Conservation (phyloP, 371 early-diverging fungal genomes). For the Phascolomyces articulosus region DNA sequence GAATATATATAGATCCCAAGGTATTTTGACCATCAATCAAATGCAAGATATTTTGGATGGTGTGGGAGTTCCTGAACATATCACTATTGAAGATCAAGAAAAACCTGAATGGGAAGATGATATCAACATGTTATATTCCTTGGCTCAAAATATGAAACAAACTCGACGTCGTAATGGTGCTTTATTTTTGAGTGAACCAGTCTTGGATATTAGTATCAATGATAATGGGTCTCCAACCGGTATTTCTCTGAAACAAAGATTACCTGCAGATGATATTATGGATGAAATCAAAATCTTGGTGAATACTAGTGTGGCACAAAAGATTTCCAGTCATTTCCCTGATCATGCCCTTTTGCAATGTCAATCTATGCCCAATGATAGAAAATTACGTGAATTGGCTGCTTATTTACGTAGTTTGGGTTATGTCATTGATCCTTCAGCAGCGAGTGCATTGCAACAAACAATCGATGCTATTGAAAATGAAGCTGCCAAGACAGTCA, state of each 20-base stretch:
- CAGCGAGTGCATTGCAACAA: slow-evolving; percentile 62
- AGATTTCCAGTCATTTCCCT: slow-evolving; percentile 80
- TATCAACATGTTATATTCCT: slow-evolving; percentile 93
- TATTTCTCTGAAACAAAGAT: slow-evolving; percentile 69
- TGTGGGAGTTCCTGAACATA: slow-evolving; percentile 23
- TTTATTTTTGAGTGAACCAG: slow-evolving; percentile 15
- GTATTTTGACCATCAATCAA: slow-evolving; percentile 77
- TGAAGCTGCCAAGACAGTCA: slow-evolving; percentile 39
- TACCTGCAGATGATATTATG: slow-evolving; percentile 87
- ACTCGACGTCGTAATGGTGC: slow-evolving; percentile 21
- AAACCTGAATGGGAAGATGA: slow-evolving; percentile 89
- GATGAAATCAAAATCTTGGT: slow-evolving; percentile 96
- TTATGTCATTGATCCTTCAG: slow-evolving; percentile 47
- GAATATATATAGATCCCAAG: slow-evolving; percentile 43
- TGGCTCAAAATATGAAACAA: slow-evolving; percentile 71
- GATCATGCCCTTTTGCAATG: slow-evolving; percentile 84
- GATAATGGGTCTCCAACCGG: slow-evolving; percentile 43
- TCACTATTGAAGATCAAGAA: slow-evolving; percentile 11
- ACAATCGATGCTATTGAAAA: slow-evolving; percentile 69
- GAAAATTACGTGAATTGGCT: slow-evolving; percentile 57
- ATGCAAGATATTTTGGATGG: slow-evolving; percentile 82
- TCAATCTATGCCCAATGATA: slow-evolving; percentile 67
- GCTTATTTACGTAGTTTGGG: slow-evolving; percentile 58
- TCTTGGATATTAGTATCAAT: slow-evolving; percentile 16
- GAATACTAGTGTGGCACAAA: slow-evolving; percentile 88